phyloP scores from a whole-genome alignment of 2,329 filamentous ascomycete genomes.

The Aspergillus pseudotamarii region DNA sequence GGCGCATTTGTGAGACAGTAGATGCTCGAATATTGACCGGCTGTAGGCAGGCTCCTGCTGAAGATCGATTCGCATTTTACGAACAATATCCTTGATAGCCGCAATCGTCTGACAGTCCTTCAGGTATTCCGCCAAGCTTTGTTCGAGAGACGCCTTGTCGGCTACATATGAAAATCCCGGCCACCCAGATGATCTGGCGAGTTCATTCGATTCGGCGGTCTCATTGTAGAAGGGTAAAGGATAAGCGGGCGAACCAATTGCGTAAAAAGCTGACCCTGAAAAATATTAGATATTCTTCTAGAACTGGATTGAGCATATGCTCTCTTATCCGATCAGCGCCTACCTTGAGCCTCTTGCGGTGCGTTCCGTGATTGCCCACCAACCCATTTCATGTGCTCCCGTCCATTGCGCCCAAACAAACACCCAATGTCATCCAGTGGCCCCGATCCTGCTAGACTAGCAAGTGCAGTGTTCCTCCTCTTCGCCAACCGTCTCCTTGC shows the following conservation, averaged over 20 bases:
- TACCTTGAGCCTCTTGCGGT: conserved; percentile 29
- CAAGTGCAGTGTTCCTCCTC: conserved; percentile 57
- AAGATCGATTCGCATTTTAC: conserved; percentile 35
- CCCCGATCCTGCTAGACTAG: conserved; percentile 34
- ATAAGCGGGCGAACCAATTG: conserved; percentile 19
- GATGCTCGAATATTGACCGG: conserved; percentile 36
- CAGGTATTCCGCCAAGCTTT: conserved; percentile 24
- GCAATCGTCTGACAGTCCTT: conserved; percentile 25
- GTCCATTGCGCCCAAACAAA: conserved; percentile 46
- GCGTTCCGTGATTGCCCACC: conserved; percentile 29
- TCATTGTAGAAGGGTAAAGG: conserved; percentile 26
- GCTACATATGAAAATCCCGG: background rate
- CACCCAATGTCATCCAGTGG: conserved; percentile 41
- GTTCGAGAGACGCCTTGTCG: conserved; percentile 10
- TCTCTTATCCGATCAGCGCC: conserved; percentile 6
- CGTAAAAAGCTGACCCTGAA: conserved; percentile 24
- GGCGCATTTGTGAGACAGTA: conserved; percentile 26
- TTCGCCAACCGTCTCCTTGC: conserved; percentile 59
- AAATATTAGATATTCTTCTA: conserved; percentile 3
- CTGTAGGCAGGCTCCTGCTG: conserved; percentile 39
- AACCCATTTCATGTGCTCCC: conserved; percentile 41
- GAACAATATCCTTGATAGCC: conserved; percentile 32
- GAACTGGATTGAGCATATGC: background rate
- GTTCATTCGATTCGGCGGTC: conserved; percentile 17
- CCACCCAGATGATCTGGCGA: conserved; percentile 2